Percentiles rank a stretch among this genome's conserved stretches.
Evolutionary conservation across 805 yeast species (phyloP).

Genomic region (Lachancea nothofagi): DNA sequence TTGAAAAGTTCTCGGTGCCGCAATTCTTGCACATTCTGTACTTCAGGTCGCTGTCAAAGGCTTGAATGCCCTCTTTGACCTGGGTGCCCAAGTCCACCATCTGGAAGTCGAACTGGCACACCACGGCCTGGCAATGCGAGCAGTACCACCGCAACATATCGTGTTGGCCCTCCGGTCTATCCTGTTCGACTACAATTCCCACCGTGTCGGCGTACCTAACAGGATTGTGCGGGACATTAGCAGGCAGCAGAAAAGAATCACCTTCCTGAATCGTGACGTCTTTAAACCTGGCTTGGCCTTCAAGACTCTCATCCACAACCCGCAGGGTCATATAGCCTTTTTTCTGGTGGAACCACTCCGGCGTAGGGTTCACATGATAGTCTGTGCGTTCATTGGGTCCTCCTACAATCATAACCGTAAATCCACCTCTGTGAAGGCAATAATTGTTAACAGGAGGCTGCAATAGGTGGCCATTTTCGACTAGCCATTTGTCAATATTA

Average conservation of each 20-base stretch:
- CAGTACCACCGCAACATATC: slow-evolving; percentile 91
- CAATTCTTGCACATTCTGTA: slow-evolving; percentile 72
- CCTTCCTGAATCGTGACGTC: slow-evolving; percentile 78
- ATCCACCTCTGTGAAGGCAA: slow-evolving; percentile 87
- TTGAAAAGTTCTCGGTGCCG: slow-evolving; percentile 66
- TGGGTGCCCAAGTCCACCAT: slow-evolving; percentile 84
- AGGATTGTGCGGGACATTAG: slow-evolving; percentile 84
- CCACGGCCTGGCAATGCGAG: slow-evolving; percentile 54
- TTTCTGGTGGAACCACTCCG: slow-evolving; percentile 86
- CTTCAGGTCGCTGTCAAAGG: slow-evolving; percentile 56
- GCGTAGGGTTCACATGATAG: slow-evolving; percentile 89
- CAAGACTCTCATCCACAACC: slow-evolving; percentile 53
- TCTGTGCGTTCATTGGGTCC: slow-evolving; percentile 95
- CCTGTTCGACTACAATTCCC: slow-evolving; percentile 90
- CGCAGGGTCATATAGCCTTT: slow-evolving; percentile 81
- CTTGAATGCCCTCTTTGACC: slow-evolving; percentile 73
- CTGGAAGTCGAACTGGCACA: slow-evolving; percentile 65
- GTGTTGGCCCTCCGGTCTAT: slow-evolving; percentile 63
- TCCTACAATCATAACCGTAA: slow-evolving; percentile 92
- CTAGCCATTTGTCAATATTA: slow-evolving; percentile 74
- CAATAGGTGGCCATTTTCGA: slow-evolving; percentile 65
- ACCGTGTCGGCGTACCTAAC: slow-evolving; percentile 80
- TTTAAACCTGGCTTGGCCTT: slow-evolving; percentile 55
- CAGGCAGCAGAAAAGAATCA: slow-evolving; percentile 82
- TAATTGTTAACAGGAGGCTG: slow-evolving; percentile 91